Base-by-base conservation (phyloP, 108 stramenopile genomes). In the Cyclotella atomus region DNA sequence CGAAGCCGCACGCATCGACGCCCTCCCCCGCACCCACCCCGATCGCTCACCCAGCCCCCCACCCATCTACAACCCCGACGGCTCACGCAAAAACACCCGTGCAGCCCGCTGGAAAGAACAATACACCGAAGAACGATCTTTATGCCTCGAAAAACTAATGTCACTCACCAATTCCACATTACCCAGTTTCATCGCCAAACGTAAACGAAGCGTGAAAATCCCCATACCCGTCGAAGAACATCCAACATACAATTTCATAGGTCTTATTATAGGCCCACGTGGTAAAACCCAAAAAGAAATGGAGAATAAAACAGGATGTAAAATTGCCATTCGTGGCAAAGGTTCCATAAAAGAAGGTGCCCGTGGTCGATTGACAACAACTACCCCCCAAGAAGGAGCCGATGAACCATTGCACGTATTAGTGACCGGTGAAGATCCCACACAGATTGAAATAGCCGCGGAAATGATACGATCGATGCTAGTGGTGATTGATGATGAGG, bases 281-380 rank as follows among this genome's bases (percentile, higher is more conserved):
- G 99, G 99, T 0, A 97, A 96, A 75, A 99, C 98, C 2, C 99
- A 99, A 75, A 98, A 98, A 82, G 97, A 97, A 30, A 85, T 99
- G 78, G 98, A 99, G 89, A 67, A 74, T 44, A 94, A 96, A 76
- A 97, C 97, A 5, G 97, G 95, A 32, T 98, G 97, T 83, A 98
- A 98, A 78, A 98, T 99, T 76, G 95, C 96, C 54, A 98, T 99
- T 76, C 94, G 99, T 0, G 99, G 99, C 1, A 89, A 89, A 54
- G 99, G 99, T 7, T 85, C 87, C 27, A 91, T 97, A n/a, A 98
- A 98, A 79, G 97, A 98, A 69, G 99, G 99, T 17, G 95, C 96
- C 15, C 75, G 95, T 47, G 95, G 94, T 29, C 75, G 95, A 23
- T 29, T 70, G 25, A 53, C 3, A 10, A 81, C 91, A 45, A 87